Evolutionary conservation across 1,139 yeast species (phyloP), one percentile per base, ranked within the genome.

Genomic region (Kurtzmaniella quercitrusa): DNA sequence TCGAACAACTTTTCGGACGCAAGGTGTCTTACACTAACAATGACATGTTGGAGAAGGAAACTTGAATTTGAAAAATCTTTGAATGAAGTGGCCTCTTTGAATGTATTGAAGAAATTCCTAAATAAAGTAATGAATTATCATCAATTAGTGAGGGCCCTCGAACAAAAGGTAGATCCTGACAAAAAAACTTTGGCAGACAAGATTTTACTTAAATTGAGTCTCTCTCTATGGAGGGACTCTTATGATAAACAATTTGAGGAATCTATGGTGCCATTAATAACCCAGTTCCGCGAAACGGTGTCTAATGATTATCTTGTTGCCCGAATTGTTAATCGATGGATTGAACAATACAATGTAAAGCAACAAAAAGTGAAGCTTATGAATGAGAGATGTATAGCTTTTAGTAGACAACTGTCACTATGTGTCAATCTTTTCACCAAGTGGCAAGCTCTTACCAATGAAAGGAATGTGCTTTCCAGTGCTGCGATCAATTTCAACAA

Each of bases 261-360:
- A 16, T 39, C 46, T 12, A 50, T 60, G 16, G 48, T 50, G 5
- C 31, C 31, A 12, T 6, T 27, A 3, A n/a, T 27, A 11, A n/a
- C 12, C 10, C 14, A 7, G 12, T 27, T 27, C n/a, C 31, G n/a
- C 10, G 14, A 11, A 10, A 27, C 41, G 1, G 34, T 54, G 2
- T 34, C 47, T 2, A 34, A 41, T 9, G 59, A 58, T 0, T 49
- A 48, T 16, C n/a, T 50, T 9, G 41, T 47, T 27, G 37, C 50
- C 3, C 45, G 47, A 16, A 34, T 37, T n/a, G 48, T 66, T 9
- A 38, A 46, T 9, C 27, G 37, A 3, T 67, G 72, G 72, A 57
- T 60, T 1, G 38, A 45, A 2, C 38, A 47, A 12, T 62, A 51
- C 41, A 58, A 60, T 43, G 39, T 43, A 2, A 29, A n/a, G 3